phyloP scores from a whole-genome alignment of 352 stramenopile species.

The Aphanomyces stellatus region DNA sequence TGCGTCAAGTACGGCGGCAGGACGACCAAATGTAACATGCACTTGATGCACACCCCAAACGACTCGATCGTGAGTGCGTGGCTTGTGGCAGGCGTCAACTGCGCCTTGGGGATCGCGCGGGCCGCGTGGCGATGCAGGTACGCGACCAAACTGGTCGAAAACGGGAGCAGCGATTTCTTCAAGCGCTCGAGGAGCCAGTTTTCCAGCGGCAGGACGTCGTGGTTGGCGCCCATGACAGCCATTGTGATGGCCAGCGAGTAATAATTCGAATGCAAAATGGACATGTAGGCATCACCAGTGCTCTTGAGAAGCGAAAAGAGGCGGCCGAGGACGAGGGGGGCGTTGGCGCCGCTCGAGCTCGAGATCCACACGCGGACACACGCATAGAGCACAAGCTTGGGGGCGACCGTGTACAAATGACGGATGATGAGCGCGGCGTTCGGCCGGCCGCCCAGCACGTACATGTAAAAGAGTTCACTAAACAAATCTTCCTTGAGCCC shows the following conservation, averaged over 20 bases:
- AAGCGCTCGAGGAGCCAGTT: constrained; percentile 76
- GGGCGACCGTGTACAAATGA: constrained; percentile 74
- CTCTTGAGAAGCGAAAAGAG: constrained; percentile 80
- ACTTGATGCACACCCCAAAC: constrained; percentile 76
- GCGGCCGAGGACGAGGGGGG: constrained; percentile 68
- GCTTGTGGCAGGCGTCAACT: constrained; percentile 68
- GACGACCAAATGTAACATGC: constrained; percentile 51
- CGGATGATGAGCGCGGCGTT: constrained; percentile 85
- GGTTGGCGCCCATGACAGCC: constrained; percentile 77
- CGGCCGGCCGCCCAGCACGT: constrained; percentile 67
- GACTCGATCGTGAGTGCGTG: constrained; percentile 79
- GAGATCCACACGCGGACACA: constrained; percentile 72
- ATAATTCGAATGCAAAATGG: constrained; percentile 82
- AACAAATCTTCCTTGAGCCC: constrained; percentile 77
- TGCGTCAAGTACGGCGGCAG: constrained; percentile 59
- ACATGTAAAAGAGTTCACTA: constrained; percentile 78
- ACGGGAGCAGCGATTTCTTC: constrained; percentile 55
- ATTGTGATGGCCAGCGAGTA: constrained; percentile 79
- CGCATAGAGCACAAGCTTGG: constrained; percentile 80
- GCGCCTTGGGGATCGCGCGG: constrained; percentile 70
- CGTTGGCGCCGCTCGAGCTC: constrained; percentile 45
- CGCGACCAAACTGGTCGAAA: constrained; percentile 72
- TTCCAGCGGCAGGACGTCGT: constrained; percentile 77
- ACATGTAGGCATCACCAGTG: constrained; percentile 71
- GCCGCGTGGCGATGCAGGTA: constrained; percentile 82